Evolutionary conservation across 208 protist genomes (phyloP), one percentile per base, ranked within the genome.

Genomic region (Trypanosoma mega): DNA sequence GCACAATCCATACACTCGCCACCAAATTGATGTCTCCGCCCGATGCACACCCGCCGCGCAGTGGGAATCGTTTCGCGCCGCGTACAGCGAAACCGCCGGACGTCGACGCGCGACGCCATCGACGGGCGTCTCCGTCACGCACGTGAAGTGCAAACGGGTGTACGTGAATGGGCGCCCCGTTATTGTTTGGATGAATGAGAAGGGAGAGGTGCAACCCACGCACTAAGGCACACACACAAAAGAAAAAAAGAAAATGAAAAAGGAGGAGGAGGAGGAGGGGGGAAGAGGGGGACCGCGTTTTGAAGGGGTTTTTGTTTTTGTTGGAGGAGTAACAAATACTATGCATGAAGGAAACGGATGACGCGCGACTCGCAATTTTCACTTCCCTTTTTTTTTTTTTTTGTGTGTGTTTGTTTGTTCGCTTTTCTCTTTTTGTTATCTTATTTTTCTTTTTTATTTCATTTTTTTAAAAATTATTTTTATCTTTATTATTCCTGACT

Each of bases 111-210:
- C 18, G 34, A 31, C 53, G 7, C 9, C 36, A 16, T 61, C 55
- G 12, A 7, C 21, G n/a, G n/a, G n/a, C n/a, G n/a, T n/a, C 20
- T 71, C 64, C 16, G 56, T 71, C n/a, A 71, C 55, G n/a, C 64
- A 54, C 43, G 55, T 63, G 4, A 30, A 45, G 18, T 71, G 64
- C 31, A 71, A 63, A 39, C 54, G 64, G 21, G 64, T 63, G 8
- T 63, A 71, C 21, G 64, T 71, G 6, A 71, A 71, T 41, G 64
- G 64, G 16, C 54, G 64, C 12, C 64, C 64, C 36, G 55, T 71
- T 18, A 71, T 49, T 46, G 64, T 71, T 9, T 71, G 52, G 44
- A 43, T 69, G 29, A 77, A 72, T 21, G 54, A 64, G 1, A 53
- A 59, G 3, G 53, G 30, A 12, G 16, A 63, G 20, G n/a, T 16